A percentile compares a stretch with the other conserved stretches of the same genome.
These are phyloP conservation scores for Babesia bigemina DNA, from an alignment of 169 alveolate genomes.

Conservation along the genomic window DNA sequence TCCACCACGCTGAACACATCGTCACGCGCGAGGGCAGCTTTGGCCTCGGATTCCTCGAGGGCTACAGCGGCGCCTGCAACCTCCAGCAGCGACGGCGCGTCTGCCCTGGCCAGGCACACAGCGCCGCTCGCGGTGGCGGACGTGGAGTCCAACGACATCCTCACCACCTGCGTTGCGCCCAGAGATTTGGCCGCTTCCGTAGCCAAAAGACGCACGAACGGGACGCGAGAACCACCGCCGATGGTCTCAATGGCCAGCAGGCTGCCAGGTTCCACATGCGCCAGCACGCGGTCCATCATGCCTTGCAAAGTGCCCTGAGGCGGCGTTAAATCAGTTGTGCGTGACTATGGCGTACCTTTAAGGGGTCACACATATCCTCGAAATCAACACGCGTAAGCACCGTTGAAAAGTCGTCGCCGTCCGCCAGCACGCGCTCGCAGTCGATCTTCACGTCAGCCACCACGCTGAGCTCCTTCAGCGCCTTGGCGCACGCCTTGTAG, in stretches of 20 bases:
- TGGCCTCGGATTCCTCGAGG: not conserved
- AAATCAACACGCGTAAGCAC: conserved; percentile 28
- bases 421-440: conserved; percentile 43
- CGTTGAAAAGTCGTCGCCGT: conserved; percentile 57
- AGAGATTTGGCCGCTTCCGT: conserved; percentile 5
- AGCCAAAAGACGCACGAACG: conserved; percentile 40
- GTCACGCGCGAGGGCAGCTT: conserved; percentile 7
- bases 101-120: conserved; percentile 14
- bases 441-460: conserved; percentile 51
- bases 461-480: conserved; percentile 64
- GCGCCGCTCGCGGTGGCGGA: conserved; percentile 63
- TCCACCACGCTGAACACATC: conserved; percentile 32
- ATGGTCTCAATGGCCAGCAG: conserved; percentile 42
- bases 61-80: not conserved
- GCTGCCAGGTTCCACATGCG: conserved; percentile 8
- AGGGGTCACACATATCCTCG: conserved; percentile 18
- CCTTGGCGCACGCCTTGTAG: conserved; percentile 56
- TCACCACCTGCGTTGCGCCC: conserved; percentile 25
- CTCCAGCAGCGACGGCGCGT: conserved; percentile 1
- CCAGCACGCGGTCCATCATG: conserved; percentile 1
- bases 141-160: conserved; percentile 63
- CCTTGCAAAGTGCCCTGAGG: not conserved
- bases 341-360: not conserved
- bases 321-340: not conserved
- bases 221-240: conserved; percentile 68